phyloP scores from a whole-genome alignment of 805 yeast species.

The Danielia reshetovae region DNA sequence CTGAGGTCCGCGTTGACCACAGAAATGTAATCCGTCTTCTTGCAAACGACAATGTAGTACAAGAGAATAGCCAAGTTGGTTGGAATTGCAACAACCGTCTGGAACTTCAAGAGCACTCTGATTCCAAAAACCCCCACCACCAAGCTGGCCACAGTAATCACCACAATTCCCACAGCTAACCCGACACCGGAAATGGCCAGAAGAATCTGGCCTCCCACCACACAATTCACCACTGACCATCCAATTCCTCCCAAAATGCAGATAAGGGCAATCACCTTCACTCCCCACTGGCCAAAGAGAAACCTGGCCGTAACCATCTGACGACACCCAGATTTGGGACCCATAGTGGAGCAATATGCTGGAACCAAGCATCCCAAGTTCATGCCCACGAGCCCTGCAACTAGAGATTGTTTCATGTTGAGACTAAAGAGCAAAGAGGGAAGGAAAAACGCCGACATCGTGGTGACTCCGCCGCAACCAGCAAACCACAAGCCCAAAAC shows the following conservation, averaged over 20 bases:
- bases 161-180: conserved; percentile 12
- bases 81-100: conserved; percentile 27
- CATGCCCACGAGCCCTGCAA: conserved; percentile 28
- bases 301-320: conserved; percentile 37
- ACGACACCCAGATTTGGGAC: conserved; percentile 35
- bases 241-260: conserved; percentile 33
- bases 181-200: conserved; percentile 12
- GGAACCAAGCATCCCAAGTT: conserved; percentile 34
- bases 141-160: conserved; percentile 24
- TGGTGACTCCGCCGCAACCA: conserved; percentile 36
- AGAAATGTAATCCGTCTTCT: conserved; percentile 17
- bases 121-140: conserved; percentile 33
- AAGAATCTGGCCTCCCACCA: conserved; percentile 34
- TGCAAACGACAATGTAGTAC: conserved; percentile 29
- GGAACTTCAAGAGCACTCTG: conserved; percentile 25
- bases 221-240: conserved; percentile 38
- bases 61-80: conserved; percentile 26
- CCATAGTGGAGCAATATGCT: conserved; percentile 37
- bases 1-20: conserved; percentile 16
- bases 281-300: conserved; percentile 35
- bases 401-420: conserved; percentile 22
- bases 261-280: conserved; percentile 26
- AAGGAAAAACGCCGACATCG: conserved; percentile 35
- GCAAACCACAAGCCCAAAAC: conserved; percentile 37
- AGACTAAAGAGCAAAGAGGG: conserved; percentile 28